Evolutionary conservation across 2,329 filamentous ascomycete genomes (phyloP).

Genomic region (Fusarium sp.): DNA sequence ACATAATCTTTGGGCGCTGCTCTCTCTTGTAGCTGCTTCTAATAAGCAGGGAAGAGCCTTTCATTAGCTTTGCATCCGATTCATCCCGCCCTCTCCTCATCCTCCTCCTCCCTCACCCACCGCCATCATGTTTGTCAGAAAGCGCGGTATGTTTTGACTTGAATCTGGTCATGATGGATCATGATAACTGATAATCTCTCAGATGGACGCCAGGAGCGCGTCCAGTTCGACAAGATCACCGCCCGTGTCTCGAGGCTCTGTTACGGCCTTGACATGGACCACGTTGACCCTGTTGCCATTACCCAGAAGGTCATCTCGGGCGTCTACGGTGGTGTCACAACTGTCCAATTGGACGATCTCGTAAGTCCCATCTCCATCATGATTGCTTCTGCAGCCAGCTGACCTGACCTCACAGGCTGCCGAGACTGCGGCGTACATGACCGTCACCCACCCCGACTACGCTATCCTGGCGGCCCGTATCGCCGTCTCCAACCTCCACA

Average conservation of each 20-base stretch:
- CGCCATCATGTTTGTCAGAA: slow-evolving; percentile 70
- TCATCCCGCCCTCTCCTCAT: slow-evolving; percentile 31
- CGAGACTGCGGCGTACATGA: slow-evolving; percentile 99
- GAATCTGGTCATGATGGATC: background rate
- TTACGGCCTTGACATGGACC: slow-evolving; percentile 93
- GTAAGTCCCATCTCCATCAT: slow-evolving; percentile 67
- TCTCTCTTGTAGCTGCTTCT: slow-evolving; percentile 39
- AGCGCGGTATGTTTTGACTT: slow-evolving; percentile 65
- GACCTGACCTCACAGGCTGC: slow-evolving; percentile 74
- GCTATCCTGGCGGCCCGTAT: slow-evolving; percentile 98
- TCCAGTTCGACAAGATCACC: slow-evolving; percentile 99
- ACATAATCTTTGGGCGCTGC: slow-evolving; percentile 32
- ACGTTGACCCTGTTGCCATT: slow-evolving; percentile 97
- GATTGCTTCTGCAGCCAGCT: slow-evolving; percentile 6
- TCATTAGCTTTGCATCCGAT: slow-evolving; percentile 34
- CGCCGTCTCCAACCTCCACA: slow-evolving; percentile 99
- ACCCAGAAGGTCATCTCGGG: slow-evolving; percentile 99
- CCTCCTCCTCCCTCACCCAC: slow-evolving; percentile 35
- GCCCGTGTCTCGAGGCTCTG: slow-evolving; percentile 97
- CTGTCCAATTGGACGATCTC: slow-evolving; percentile 94
- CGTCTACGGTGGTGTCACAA: slow-evolving; percentile 98
- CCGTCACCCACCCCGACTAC: slow-evolving; percentile 98
- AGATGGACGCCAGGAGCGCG: slow-evolving; percentile 99
- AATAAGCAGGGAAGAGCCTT: slow-evolving; percentile 42
- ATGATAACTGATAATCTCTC: slow-evolving; percentile 43